Percentiles rank a stretch among this genome's conserved stretches.
Evolutionary conservation across 768 basidiomycete species (phyloP).

Genomic region (Kwoniella heveanensis): DNA sequence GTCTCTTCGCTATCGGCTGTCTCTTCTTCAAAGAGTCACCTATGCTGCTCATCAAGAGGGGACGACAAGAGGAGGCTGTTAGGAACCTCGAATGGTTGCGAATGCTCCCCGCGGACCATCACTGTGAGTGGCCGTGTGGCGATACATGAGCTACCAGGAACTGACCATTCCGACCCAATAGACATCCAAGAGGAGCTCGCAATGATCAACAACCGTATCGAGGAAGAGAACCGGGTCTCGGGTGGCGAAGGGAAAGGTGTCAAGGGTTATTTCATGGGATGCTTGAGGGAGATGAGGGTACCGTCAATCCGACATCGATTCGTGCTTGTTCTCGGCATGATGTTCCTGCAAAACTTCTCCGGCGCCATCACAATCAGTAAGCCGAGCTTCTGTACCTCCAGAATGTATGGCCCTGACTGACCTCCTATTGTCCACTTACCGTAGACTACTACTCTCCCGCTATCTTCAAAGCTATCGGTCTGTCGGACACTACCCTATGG

Average conservation of each 20-base stretch:
- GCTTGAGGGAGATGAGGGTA: constrained; percentile 26
- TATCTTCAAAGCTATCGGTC: constrained; percentile 61
- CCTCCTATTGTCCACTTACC: no score
- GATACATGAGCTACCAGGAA: not conserved
- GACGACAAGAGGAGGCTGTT: constrained; percentile 45
- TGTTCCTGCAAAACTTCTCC: constrained; percentile 41
- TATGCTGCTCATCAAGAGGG: constrained; percentile 30
- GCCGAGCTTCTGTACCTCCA: not conserved
- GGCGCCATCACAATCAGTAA: constrained; percentile 59
- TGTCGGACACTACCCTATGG: constrained; percentile 57
- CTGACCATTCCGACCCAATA: not conserved
- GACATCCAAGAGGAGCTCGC: constrained; percentile 45
- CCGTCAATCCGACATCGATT: constrained; percentile 38
- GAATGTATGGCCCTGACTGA: no score
- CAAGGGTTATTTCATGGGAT: constrained; percentile 33
- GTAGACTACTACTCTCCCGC: constrained; percentile 59
- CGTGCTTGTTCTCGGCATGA: constrained; percentile 10
- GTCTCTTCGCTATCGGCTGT: constrained; percentile 59
- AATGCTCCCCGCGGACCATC: constrained; percentile 47
- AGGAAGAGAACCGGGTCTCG: constrained; percentile 11
- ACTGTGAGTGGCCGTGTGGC: constrained; percentile 3
- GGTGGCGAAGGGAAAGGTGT: constrained; percentile 27
- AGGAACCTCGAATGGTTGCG: constrained; percentile 52
- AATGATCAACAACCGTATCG: constrained; percentile 15
- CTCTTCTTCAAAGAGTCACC: constrained; percentile 56